Percentiles rank a stretch among this genome's conserved stretches.
phyloP scores from a whole-genome alignment of 805 yeast genomes.

The Ogataea siamensis region DNA sequence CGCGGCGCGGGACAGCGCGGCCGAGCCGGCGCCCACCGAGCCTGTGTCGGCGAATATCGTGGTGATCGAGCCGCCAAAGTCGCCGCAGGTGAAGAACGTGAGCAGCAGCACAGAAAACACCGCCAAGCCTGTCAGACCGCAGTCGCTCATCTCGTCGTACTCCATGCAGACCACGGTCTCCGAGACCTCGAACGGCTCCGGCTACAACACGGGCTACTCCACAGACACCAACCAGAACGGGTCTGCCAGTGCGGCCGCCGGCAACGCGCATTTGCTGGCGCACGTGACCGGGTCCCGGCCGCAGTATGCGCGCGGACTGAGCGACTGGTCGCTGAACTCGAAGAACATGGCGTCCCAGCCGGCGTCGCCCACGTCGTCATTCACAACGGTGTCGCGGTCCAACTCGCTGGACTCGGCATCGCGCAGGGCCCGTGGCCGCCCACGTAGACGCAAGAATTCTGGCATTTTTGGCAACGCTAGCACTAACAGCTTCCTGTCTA shows the following conservation, averaged over 20 bases:
- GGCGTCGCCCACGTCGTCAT: conserved; percentile 36
- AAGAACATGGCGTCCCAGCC: conserved; percentile 26
- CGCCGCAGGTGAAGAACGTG: conserved; percentile 9
- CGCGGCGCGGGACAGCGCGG: neutral
- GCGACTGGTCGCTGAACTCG: conserved; percentile 33
- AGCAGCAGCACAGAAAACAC: neutral
- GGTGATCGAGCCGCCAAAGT: conserved; percentile 21
- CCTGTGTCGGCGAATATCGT: conserved; percentile 16
- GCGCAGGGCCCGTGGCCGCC: conserved; percentile 27
- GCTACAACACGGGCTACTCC: conserved; percentile 37
- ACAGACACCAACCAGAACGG: conserved; percentile 25
- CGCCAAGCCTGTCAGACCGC: neutral
- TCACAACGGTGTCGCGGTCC: conserved; percentile 34
- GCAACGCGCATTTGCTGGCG: conserved; percentile 1
- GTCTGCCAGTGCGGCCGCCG: conserved; percentile 10
- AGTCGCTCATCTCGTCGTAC: conserved; percentile 49
- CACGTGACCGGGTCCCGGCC: conserved; percentile 22
- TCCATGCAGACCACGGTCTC: conserved; percentile 50
- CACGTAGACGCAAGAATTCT: conserved; percentile 20
- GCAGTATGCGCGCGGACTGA: conserved; percentile 29
- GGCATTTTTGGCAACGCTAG: conserved; percentile 13
- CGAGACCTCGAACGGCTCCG: conserved; percentile 48
- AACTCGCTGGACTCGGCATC: conserved; percentile 37
- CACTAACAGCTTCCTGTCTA: conserved; percentile 15
- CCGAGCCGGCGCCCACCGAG: neutral